Evolutionary conservation across 1,284 basidiomycete genomes (phyloP), one percentile per base, ranked within the genome.

Genomic region (Sanghuangporus baumii): DNA sequence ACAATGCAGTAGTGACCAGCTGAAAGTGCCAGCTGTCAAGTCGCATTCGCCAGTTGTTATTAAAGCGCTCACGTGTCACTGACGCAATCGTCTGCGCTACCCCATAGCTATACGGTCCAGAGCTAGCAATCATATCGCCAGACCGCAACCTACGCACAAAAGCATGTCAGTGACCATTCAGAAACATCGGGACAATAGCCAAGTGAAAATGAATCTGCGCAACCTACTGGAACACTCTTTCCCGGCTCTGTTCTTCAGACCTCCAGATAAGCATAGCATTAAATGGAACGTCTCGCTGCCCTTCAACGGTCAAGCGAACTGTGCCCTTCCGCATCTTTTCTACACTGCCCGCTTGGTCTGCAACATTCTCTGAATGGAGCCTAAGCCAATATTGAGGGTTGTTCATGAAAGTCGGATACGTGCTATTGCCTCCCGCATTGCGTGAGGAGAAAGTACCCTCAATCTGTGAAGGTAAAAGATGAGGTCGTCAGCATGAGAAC

Each of bases 341-440:
- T 57, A 63, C 61, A 41, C n/a, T 16, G n/a, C 46, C 55, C 26
- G 48, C 23, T 46, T 7, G 62, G 64, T 14, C 67, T 55, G 1
- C 36, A 41, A 1, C 16, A 20, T 66, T 71, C 6, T 74, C 70
- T 0, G 81, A 74, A 60, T 79, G 74, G 12, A 96, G 75, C 2
- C 73, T 78, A 3, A 98, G 75, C 55, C 81, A 79, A 72, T 91
- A 98, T 71, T 98, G 94, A 0, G 96, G 96, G 71, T 98, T 98
- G 62, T 84, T 75, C 84, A 96, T 89, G 74, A 93, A 97, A 0
- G 89, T 88, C 0, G 92, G 83, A 67, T 86, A 80, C 0, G 83
- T 84, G 55, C 86, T 83, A 69, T 95, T 95, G 0, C 96, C 96
- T 0, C 96, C 96, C 0, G 92, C 84, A 9, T 85, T 91, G 65